phyloP scores from a whole-genome alignment of 2,329 filamentous ascomycete genomes.

The Aspergillus puulaauensis region DNA sequence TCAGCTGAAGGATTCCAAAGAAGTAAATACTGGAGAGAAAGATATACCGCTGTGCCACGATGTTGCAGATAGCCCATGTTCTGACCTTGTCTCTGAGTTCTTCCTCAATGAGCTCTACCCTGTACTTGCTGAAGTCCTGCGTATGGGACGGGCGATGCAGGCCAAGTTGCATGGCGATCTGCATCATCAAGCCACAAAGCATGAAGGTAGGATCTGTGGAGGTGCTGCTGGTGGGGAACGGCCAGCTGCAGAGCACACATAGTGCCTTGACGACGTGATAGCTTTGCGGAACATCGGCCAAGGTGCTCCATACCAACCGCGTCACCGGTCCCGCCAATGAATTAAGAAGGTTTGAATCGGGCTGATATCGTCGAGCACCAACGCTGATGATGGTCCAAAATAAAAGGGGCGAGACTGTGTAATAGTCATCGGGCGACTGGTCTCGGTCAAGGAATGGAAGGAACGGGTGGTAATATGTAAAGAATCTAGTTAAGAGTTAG shows the following conservation, averaged over 20 bases:
- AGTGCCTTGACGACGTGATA: conserved; percentile 66
- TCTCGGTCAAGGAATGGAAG: conserved; percentile 61
- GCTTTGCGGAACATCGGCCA: conserved; percentile 61
- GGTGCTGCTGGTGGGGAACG: conserved; percentile 62
- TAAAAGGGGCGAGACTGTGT: conserved; percentile 60
- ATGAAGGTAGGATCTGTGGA: conserved; percentile 66
- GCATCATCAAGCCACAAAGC: conserved; percentile 66
- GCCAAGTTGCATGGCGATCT: conserved; percentile 67
- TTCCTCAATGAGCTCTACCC: conserved; percentile 57
- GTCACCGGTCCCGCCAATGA: conserved; percentile 54
- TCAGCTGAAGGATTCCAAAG: background rate
- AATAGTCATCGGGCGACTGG: conserved; percentile 57
- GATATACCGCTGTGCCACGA: conserved; percentile 63
- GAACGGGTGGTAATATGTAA: conserved; percentile 63
- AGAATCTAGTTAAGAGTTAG: conserved; percentile 54
- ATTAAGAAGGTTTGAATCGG: conserved; percentile 55
- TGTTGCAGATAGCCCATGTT: conserved; percentile 68
- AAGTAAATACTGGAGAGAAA: background rate
- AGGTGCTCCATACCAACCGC: conserved; percentile 61
- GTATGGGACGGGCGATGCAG: conserved; percentile 64
- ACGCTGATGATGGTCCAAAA: conserved; percentile 68
- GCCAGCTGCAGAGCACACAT: conserved; percentile 64
- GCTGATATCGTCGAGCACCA: conserved; percentile 59
- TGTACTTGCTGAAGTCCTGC: conserved; percentile 55
- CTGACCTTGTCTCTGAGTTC: conserved; percentile 64